Evolutionary conservation across 2,329 filamentous ascomycete species (phyloP), one percentile per base, ranked within the genome.

Genomic region (Phialophora expanda): DNA sequence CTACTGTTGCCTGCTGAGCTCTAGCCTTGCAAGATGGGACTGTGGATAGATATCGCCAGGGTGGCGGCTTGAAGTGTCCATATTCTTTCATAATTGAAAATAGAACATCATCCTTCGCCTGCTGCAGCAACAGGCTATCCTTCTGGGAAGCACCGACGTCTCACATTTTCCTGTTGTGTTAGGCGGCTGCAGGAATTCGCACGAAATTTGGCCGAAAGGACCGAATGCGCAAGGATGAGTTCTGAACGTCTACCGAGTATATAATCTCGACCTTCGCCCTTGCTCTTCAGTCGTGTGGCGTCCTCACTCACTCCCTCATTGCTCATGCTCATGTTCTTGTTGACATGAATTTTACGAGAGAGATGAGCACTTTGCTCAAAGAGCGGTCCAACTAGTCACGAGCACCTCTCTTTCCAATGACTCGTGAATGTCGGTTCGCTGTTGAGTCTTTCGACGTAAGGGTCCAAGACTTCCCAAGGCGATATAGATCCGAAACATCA

Each of bases 41-140:
- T 44, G 38, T 44, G 38, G 38, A 44, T 44, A n/a, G 38, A 8
- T 44, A n/a, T n/a, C 3, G 38, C 38, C 17, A n/a, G 38, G n/a
- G 14, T 44, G 20, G 38, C 48, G 26, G 26, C 34, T 14, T 38
- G 24, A 7, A 50, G 28, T 34, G 24, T 59, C n/a, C 3, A 32
- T 46, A 59, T 30, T 22, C 44, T 59, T 30, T 44, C 46, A 50
- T 14, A 17, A 17, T 59, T 30, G n/a, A 50, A 34, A 50, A 50
- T 50, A 50, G 14, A 44, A 9, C 20, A 48, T 30, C 34, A 26
- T 24, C 28, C 48, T 44, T 44, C 6, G 17, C 38, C 14, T 41
- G 38, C 38, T 17, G 38, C 38, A n/a, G 38, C 38, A n/a, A 44
- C 14, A 44, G 38, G 17, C 38, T n/a, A 44, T 6, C 17, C 38